Conservation (phyloP, 371 early-diverging fungal genomes). For the Mucor velutinosus region DNA sequence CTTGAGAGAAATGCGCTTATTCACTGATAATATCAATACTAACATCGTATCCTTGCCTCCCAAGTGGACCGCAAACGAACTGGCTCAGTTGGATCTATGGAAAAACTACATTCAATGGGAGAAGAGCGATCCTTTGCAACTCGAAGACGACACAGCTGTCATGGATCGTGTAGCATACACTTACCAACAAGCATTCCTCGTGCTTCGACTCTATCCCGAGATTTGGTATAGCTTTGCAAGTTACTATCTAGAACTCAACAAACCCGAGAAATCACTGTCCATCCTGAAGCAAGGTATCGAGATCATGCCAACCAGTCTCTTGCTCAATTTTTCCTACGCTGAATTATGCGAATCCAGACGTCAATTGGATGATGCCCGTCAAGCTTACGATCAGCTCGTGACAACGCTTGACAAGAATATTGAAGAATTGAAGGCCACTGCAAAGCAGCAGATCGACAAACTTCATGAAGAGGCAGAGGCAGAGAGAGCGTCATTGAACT, state of each 20-base stretch:
- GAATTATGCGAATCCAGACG: conserved; percentile 84
- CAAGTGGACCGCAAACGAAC: conserved; percentile 77
- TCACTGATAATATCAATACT: conserved; percentile 75
- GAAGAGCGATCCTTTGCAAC: conserved; percentile 79
- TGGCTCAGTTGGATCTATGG: conserved; percentile 76
- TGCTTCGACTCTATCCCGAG: conserved; percentile 87
- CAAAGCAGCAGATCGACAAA: conserved; percentile 51
- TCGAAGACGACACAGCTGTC: conserved; percentile 66
- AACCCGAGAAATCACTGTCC: conserved; percentile 74
- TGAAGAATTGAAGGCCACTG: conserved; percentile 52
- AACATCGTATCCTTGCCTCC: conserved; percentile 78
- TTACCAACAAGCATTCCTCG: conserved; percentile 85
- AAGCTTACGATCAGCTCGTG: conserved; percentile 74
- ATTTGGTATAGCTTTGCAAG: conserved; percentile 76
- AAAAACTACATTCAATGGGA: conserved; percentile 92
- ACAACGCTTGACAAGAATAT: conserved; percentile 54
- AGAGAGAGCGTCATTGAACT: conserved; percentile 45
- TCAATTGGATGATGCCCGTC: conserved; percentile 67
- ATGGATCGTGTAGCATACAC: conserved; percentile 79
- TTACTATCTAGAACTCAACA: conserved; percentile 70
- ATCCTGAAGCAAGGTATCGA: conserved; percentile 74
- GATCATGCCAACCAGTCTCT: conserved; percentile 73
- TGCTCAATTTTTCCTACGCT: conserved; percentile 84
- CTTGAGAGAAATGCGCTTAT: conserved; percentile 73
- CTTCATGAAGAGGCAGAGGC: conserved; percentile 50